A percentile compares a stretch with the other conserved stretches of the same genome.
Conservation (phyloP, 805 yeast genomes). For the Torulaspora microellipsoides region DNA sequence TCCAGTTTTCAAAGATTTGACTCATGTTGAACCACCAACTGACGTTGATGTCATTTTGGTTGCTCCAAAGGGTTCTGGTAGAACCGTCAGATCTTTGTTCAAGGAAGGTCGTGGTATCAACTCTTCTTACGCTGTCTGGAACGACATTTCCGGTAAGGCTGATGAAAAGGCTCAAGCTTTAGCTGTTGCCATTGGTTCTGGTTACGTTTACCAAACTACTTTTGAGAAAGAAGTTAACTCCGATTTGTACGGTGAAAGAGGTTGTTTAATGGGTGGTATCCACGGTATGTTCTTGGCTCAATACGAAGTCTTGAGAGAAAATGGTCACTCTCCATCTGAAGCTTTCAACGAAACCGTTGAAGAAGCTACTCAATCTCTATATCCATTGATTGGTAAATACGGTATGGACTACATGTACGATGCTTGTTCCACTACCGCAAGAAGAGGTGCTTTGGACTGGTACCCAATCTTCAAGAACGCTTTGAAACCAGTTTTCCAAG, state of each 20-base stretch:
- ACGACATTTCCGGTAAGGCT: constrained; percentile 98
- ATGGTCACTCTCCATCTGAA: constrained; percentile 99
- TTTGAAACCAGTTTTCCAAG: constrained; percentile 96
- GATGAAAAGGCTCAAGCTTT: constrained; percentile 98
- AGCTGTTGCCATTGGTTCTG: constrained; percentile 99
- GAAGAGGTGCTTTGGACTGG: constrained; percentile 99
- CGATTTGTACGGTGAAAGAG: constrained; percentile 99
- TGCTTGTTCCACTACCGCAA: constrained; percentile 99
- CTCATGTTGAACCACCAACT: constrained; percentile 92
- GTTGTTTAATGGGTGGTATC: constrained; percentile 99
- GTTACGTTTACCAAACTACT: constrained; percentile 99
- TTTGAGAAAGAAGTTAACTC: constrained; percentile 99
- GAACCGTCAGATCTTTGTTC: constrained; percentile 98
- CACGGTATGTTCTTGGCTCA: constrained; percentile 99
- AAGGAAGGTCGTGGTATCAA: constrained; percentile 99
- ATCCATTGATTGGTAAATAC: constrained; percentile 98
- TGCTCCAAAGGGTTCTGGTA: constrained; percentile 99
- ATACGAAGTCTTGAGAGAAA: constrained; percentile 99
- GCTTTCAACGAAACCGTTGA: constrained; percentile 99
- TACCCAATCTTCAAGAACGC: constrained; percentile 98
- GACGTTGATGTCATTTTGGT: constrained; percentile 96
- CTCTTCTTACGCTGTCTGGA: constrained; percentile 99
- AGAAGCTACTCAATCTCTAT: constrained; percentile 98
- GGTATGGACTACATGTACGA: constrained; percentile 99
- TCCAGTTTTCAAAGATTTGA: constrained; percentile 96